Conservation (phyloP, 1,284 basidiomycete genomes). For the Paramarasmius palmivorus region DNA sequence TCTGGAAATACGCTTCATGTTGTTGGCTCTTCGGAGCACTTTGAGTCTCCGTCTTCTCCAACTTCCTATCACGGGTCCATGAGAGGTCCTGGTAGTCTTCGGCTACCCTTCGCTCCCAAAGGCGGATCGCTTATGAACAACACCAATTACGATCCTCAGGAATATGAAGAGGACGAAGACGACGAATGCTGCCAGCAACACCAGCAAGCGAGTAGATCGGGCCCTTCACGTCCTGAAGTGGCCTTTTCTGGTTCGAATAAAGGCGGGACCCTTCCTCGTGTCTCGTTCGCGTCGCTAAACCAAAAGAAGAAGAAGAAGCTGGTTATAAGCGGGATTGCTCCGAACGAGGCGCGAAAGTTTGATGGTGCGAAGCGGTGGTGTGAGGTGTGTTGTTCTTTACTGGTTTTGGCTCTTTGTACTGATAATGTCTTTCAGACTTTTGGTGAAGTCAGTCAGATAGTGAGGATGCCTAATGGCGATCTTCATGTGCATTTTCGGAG, state of each 20-base stretch:
- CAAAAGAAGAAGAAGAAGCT: slow-evolving; percentile 50
- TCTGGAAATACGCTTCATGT: slow-evolving; percentile 30
- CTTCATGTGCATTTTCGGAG: slow-evolving; percentile 70
- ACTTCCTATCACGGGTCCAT: background rate
- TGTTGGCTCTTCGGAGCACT: slow-evolving; percentile 5
- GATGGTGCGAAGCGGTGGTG: slow-evolving; percentile 69
- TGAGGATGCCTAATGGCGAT: slow-evolving; percentile 70
- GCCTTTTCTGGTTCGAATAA: slow-evolving; percentile 35
- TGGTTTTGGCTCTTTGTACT: slow-evolving; percentile 10
- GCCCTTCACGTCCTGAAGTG: slow-evolving; percentile 31
- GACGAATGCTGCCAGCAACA: slow-evolving; percentile 27
- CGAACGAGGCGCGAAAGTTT: slow-evolving; percentile 48
- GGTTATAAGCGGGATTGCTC: slow-evolving; percentile 53
- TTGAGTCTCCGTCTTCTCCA: slow-evolving; percentile 25
- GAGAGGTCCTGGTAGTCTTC: slow-evolving; percentile 6
- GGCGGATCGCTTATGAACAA: slow-evolving; percentile 11
- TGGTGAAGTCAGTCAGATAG: slow-evolving; percentile 70
- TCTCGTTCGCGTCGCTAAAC: slow-evolving; percentile 47
- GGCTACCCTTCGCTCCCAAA: slow-evolving; percentile 13
- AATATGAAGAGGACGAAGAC: slow-evolving; percentile 27
- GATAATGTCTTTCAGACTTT: slow-evolving; percentile 50
- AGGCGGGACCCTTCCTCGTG: slow-evolving; percentile 35
- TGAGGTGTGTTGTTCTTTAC: slow-evolving; percentile 46
- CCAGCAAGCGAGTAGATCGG: slow-evolving; percentile 20
- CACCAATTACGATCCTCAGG: background rate